A percentile compares a stretch with the other conserved stretches of the same genome.
Conservation (phyloP, 257 asterid genomes). For the Penstemon newberryi region DNA sequence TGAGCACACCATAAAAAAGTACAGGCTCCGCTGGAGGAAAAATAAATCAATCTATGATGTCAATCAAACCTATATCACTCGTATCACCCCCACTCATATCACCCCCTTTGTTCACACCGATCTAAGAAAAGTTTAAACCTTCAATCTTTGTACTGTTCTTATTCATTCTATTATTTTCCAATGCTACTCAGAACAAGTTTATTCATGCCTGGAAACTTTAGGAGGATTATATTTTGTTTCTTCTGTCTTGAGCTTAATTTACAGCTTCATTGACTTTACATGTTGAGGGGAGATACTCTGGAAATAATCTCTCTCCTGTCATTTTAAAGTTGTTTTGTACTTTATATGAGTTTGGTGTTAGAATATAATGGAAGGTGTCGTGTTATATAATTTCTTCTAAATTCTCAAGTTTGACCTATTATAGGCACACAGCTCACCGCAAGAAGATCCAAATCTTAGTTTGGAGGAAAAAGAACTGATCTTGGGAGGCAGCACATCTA, state of each 20-base stretch:
- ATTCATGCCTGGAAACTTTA: not conserved
- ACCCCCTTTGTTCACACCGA: not conserved
- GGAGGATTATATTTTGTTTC: not conserved
- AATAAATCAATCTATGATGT: not conserved
- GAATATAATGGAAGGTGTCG: not conserved
- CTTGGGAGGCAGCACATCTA: slow-evolving; percentile 58
- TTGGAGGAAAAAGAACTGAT: slow-evolving; percentile 63
- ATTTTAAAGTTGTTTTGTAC: not conserved
- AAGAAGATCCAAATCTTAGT: slow-evolving; percentile 72
- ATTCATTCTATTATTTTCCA: not conserved
- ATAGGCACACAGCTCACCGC: slow-evolving; percentile 91
- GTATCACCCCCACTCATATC: not conserved
- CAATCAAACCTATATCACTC: not conserved
- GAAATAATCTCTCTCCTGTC: not conserved
- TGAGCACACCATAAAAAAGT: not conserved
- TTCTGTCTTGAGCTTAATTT: not conserved
- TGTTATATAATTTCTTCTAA: not conserved
- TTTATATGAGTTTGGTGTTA: slow-evolving; percentile 2
- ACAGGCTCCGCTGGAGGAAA: not conserved
- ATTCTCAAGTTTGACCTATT: slow-evolving; percentile 27
- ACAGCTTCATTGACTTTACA: not conserved
- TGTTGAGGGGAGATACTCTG: not conserved
- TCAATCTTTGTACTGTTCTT: not conserved
- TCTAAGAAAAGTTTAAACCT: not conserved
- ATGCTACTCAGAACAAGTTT: not conserved